These are phyloP conservation scores for Phaeolepiota aurea DNA, from an alignment of 768 basidiomycete species.

Conservation along the genomic window DNA sequence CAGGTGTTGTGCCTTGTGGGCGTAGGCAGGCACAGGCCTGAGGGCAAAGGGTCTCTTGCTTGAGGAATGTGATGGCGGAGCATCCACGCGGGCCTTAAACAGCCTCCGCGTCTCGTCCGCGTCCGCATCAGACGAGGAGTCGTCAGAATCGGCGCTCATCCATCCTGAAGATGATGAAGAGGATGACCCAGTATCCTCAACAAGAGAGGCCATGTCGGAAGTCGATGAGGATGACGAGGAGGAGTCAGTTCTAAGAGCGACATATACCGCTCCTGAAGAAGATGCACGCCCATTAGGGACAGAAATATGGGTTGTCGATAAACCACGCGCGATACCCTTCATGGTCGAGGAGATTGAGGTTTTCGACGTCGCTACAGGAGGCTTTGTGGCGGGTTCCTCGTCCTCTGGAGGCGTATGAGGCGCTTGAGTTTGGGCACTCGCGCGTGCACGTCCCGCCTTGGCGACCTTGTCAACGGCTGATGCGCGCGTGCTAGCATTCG, in stretches of 20 bases:
- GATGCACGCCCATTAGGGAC: conserved; percentile 8
- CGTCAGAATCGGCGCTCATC: conserved; percentile 45
- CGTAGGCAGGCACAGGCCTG: conserved; percentile 31
- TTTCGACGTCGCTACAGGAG: conserved; percentile 25
- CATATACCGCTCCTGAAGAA: neutral
- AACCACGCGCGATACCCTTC: conserved; percentile 48
- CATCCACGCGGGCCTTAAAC: conserved; percentile 4
- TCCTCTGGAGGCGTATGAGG: conserved; percentile 22
- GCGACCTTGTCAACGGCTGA: conserved; percentile 47
- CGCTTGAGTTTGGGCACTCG: conserved; percentile 33
- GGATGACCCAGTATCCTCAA: conserved; percentile 56
- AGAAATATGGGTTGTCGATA: conserved; percentile 36
- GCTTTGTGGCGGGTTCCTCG: conserved; percentile 17
- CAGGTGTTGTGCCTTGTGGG: conserved; percentile 14
- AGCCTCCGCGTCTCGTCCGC: conserved; percentile 1
- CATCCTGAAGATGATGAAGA: conserved; percentile 48
- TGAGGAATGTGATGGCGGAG: conserved; percentile 2
- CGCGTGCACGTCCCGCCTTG: conserved; percentile 45
- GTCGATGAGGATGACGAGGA: conserved; percentile 26
- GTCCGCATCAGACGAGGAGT: conserved; percentile 6
- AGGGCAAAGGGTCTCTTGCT: conserved; percentile 38
- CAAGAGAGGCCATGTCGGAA: conserved; percentile 55
- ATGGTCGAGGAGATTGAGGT: conserved; percentile 42
- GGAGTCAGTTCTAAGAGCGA: conserved; percentile 8
- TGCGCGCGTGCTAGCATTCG: conserved; percentile 31